A percentile compares a stretch with the other conserved stretches of the same genome.
phyloP scores from a whole-genome alignment of 495 filamentous ascomycete species.

The Friedmanniomyces endolithicus region DNA sequence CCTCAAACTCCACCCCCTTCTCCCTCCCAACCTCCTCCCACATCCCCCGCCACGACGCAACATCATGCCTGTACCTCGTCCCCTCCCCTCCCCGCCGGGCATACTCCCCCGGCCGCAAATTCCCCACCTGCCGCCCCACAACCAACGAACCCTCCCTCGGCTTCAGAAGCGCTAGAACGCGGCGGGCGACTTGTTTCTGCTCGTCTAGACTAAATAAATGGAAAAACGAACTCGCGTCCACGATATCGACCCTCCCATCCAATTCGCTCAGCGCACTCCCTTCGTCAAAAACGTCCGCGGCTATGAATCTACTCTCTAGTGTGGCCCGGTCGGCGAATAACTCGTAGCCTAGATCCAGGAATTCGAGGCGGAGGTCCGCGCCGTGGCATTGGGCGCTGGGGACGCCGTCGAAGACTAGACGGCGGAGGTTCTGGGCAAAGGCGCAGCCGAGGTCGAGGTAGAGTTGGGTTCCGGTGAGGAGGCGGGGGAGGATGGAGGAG shows the following conservation, averaged over 20 bases:
- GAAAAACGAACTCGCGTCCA: slow-evolving; percentile 45
- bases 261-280: slow-evolving; percentile 29
- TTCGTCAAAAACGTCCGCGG: slow-evolving; percentile 41
- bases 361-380: slow-evolving; percentile 32
- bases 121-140: slow-evolving; percentile 39
- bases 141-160: slow-evolving; percentile 35
- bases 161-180: slow-evolving; percentile 36
- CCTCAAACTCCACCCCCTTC: slow-evolving; percentile 24
- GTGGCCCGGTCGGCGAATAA: slow-evolving; percentile 35
- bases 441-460: slow-evolving; percentile 24
- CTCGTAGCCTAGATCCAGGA: slow-evolving; percentile 38
- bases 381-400: slow-evolving; percentile 29
- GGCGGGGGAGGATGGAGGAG: slow-evolving; percentile 17
- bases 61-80: slow-evolving; percentile 35
- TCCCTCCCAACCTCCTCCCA: slow-evolving; percentile 40
- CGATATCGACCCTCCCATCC: slow-evolving; percentile 40
- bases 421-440: slow-evolving; percentile 21
- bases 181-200: slow-evolving; percentile 38
- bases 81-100: slow-evolving; percentile 10
- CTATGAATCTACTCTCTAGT: slow-evolving; percentile 37
- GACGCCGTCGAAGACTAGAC: slow-evolving; percentile 22
- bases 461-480: slow-evolving; percentile 17
- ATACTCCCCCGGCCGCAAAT: slow-evolving; percentile 24
- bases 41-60: slow-evolving; percentile 34
- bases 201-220: slow-evolving; percentile 47